These are phyloP conservation scores for Ephemerocybe angulata DNA, from an alignment of 768 basidiomycete species.

Conservation along the genomic window DNA sequence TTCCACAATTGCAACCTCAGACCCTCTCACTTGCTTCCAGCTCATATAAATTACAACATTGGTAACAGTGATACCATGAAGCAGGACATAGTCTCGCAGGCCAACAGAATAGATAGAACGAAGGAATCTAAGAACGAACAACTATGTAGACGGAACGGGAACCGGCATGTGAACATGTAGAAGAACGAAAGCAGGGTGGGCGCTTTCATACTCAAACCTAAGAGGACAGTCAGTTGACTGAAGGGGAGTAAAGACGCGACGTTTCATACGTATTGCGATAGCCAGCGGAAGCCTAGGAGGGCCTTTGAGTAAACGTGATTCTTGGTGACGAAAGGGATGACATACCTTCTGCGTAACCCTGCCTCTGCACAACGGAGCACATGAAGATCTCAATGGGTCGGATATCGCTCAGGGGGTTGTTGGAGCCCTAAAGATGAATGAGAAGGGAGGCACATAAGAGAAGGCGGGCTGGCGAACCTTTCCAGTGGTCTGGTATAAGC, in stretches of 20 bases:
- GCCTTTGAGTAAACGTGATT: neutral
- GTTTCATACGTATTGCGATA: slow-evolving; percentile 88
- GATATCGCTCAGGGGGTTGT: slow-evolving; percentile 94
- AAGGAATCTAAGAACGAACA: neutral
- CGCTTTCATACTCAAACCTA: slow-evolving; percentile 33
- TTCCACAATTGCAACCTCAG: neutral
- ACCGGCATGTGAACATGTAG: neutral
- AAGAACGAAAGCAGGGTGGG: neutral
- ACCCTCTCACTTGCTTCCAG: too few species aligned
- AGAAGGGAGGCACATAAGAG: neutral
- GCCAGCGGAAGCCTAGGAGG: slow-evolving; percentile 82
- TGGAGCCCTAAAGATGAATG: slow-evolving; percentile 57
- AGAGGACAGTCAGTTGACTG: slow-evolving; percentile 3
- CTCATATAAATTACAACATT: too few species aligned
- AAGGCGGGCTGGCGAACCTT: slow-evolving; percentile 55
- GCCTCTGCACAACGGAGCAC: slow-evolving; percentile 99
- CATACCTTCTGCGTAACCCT: slow-evolving; percentile 95
- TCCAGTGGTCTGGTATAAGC: slow-evolving; percentile 98
- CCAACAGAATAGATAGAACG: neutral
- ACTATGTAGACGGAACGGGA: neutral
- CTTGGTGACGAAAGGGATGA: slow-evolving; percentile 12
- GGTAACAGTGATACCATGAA: neutral
- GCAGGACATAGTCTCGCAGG: too few species aligned
- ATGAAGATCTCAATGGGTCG: slow-evolving; percentile 99
- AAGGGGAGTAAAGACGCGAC: neutral